A percentile compares a stretch with the other conserved stretches of the same genome.
These are phyloP conservation scores for Xylaria sp. DNA, from an alignment of 2,329 filamentous ascomycete species.

Conservation along the genomic window DNA sequence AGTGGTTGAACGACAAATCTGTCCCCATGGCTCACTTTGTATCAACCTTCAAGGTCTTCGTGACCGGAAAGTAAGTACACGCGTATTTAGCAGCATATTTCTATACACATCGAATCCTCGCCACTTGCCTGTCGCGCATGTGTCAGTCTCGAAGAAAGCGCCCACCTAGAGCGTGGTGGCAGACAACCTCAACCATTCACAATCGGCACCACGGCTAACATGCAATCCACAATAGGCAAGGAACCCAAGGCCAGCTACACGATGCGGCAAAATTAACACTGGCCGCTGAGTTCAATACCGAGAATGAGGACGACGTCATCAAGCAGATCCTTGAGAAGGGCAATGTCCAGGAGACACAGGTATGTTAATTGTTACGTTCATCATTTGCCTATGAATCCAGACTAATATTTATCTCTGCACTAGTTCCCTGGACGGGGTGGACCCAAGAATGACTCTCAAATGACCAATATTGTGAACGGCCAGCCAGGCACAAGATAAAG, in stretches of 20 bases:
- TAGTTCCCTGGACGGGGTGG: conserved; percentile 66
- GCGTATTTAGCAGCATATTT: conserved; percentile 7
- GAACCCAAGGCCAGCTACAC: conserved; percentile 83
- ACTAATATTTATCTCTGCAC: conserved; percentile 5
- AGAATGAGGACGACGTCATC: conserved; percentile 82
- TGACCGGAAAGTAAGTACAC: conserved; percentile 86
- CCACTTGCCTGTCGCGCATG: not conserved
- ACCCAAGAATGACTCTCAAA: conserved; percentile 62
- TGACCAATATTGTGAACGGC: conserved; percentile 57
- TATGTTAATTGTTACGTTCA: conserved; percentile 47
- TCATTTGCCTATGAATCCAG: not conserved
- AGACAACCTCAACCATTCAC: not conserved
- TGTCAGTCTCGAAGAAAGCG: not conserved
- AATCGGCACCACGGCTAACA: conserved; percentile 35
- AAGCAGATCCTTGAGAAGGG: conserved; percentile 84
- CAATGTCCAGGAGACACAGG: conserved; percentile 69
- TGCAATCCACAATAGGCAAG: conserved; percentile 70
- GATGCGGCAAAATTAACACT: conserved; percentile 78
- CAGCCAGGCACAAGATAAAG: conserved; percentile 50
- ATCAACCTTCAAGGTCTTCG: conserved; percentile 87
- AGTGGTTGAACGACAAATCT: conserved; percentile 85
- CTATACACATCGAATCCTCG: not conserved
- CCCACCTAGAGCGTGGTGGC: not conserved
- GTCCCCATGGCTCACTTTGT: conserved; percentile 87
- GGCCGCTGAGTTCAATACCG: conserved; percentile 88